Evolutionary conservation across 2,329 filamentous ascomycete species (phyloP).

Genomic region (Cercospora sp.): DNA sequence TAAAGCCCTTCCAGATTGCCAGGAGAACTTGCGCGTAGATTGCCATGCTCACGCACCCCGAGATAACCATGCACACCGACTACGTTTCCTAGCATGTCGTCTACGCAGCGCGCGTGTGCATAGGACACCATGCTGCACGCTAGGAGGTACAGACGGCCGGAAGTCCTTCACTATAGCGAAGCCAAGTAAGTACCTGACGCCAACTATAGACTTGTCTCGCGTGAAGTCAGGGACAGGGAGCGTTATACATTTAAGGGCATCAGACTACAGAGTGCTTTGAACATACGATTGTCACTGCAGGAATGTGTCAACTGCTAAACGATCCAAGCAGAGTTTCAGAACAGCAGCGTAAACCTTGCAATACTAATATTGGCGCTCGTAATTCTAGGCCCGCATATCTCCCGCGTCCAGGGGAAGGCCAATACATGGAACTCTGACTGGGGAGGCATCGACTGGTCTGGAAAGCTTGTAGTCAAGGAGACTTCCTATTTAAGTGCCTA

Average conservation of each 20-base stretch:
- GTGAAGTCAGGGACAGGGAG: neutral
- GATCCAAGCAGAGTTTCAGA: conserved; percentile 2
- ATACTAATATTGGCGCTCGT: conserved; percentile 5
- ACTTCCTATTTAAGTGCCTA: neutral
- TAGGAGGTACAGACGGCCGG: neutral
- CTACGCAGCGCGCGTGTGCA: neutral
- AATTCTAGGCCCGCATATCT: neutral
- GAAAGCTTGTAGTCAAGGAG: neutral
- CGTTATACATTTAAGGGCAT: neutral
- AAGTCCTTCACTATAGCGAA: neutral
- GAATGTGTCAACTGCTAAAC: neutral
- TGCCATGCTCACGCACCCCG: neutral
- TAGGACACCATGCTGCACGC: neutral
- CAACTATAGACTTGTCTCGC: neutral
- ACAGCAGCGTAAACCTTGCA: conserved; percentile 6
- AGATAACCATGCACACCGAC: neutral
- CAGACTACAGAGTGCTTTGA: neutral
- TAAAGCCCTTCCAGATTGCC: too few relatives aligned
- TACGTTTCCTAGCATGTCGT: neutral
- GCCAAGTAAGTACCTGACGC: neutral
- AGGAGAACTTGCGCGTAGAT: too few relatives aligned
- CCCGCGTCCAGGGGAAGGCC: conserved; percentile 1
- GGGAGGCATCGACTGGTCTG: neutral
- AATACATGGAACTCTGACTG: neutral
- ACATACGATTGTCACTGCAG: neutral